Conservation (phyloP, 2,329 filamentous ascomycete species). For the Sarocladium kiliense region DNA sequence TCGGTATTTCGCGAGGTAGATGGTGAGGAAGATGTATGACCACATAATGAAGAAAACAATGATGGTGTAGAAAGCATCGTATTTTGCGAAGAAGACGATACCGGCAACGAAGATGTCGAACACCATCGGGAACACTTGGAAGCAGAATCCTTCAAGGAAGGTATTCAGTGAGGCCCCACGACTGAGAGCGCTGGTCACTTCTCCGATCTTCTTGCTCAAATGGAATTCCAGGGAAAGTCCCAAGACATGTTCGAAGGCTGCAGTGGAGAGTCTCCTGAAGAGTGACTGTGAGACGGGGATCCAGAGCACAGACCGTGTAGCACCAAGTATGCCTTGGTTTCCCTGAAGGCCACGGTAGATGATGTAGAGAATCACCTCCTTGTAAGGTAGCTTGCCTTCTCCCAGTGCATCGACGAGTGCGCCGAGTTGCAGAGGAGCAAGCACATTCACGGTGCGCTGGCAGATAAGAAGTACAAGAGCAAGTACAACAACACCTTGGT, state of each 20-base stretch:
- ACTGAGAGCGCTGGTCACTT: slow-evolving; percentile 44
- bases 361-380: slow-evolving; percentile 37
- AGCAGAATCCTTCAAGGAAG: slow-evolving; percentile 42
- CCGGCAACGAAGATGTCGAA: slow-evolving; percentile 44
- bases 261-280: slow-evolving; percentile 35
- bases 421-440: slow-evolving; percentile 38
- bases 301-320: slow-evolving; percentile 38
- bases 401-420: slow-evolving; percentile 34
- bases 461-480: slow-evolving; percentile 34
- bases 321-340: slow-evolving; percentile 37
- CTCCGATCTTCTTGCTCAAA: slow-evolving; percentile 44
- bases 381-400: slow-evolving; percentile 34
- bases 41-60: slow-evolving; percentile 44
- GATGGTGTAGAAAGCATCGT: slow-evolving; percentile 43
- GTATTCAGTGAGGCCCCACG: slow-evolving; percentile 43
- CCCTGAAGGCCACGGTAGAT: slow-evolving; percentile 40
- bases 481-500: slow-evolving; percentile 34
- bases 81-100: slow-evolving; percentile 38
- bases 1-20: slow-evolving; percentile 44
- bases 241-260: slow-evolving; percentile 43
- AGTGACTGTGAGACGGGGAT: slow-evolving; percentile 40
- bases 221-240: slow-evolving; percentile 45
- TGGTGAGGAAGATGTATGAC: slow-evolving; percentile 44
- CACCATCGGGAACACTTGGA: slow-evolving; percentile 46
- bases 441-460: slow-evolving; percentile 38